These are phyloP conservation scores for Saccharomycopsis selenospora DNA, from an alignment of 805 yeast genomes.

Conservation along the genomic window DNA sequence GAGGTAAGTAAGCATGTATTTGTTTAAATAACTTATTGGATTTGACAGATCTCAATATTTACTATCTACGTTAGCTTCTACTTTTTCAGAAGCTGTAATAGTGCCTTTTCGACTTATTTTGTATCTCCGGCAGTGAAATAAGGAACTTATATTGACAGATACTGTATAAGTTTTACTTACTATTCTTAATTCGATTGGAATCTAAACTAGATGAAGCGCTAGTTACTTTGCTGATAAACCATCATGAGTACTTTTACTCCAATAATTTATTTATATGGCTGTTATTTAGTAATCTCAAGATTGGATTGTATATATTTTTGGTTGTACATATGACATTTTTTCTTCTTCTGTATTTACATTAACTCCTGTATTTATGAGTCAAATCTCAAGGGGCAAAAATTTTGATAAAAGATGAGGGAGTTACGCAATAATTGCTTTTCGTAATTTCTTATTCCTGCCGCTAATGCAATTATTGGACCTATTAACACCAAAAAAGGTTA, in stretches of 20 bases:
- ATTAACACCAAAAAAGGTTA: conserved; percentile 18
- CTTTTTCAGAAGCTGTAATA: conserved; percentile 41
- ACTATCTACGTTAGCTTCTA: conserved; percentile 36
- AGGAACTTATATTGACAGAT: conserved; percentile 34
- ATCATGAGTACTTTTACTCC: conserved; percentile 31
- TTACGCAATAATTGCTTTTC: conserved; percentile 49
- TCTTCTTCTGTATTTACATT: conserved; percentile 49
- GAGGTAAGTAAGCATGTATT: conserved; percentile 32
- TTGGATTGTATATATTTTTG: conserved; percentile 35
- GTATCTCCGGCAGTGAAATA: conserved; percentile 43
- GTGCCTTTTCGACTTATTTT: conserved; percentile 40
- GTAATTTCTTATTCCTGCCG: conserved; percentile 42
- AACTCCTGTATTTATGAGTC: conserved; percentile 53
- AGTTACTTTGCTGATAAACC: conserved; percentile 38
- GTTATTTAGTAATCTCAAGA: conserved; percentile 32
- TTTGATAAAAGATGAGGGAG: conserved; percentile 51
- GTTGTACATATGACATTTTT: conserved; percentile 45
- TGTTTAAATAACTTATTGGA: conserved; percentile 36
- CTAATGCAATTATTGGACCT: conserved; percentile 39
- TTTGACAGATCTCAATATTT: conserved; percentile 35
- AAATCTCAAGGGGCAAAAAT: conserved; percentile 44
- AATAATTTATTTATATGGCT: conserved; percentile 35
- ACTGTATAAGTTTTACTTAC: neutral
- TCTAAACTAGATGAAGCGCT: conserved; percentile 39
- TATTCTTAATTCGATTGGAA: conserved; percentile 19